phyloP scores from a whole-genome alignment of 345 rosid genomes.

The Hevea brasiliensis region DNA sequence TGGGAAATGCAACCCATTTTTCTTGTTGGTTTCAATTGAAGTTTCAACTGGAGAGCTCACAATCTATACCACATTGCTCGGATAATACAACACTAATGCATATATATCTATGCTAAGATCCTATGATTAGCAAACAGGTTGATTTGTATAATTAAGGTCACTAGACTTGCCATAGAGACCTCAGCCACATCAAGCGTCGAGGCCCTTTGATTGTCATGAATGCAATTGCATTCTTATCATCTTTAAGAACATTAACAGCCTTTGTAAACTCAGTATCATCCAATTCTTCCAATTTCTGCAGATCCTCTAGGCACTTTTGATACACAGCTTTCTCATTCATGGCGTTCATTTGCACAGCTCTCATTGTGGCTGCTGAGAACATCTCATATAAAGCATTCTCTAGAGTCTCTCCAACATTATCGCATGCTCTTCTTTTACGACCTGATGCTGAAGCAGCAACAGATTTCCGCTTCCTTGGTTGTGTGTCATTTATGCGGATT shows the following conservation, averaged over 20 bases:
- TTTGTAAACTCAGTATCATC: slow-evolving; percentile 31
- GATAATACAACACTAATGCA: background rate
- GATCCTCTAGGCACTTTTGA: slow-evolving; percentile 39
- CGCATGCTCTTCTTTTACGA: slow-evolving; percentile 25
- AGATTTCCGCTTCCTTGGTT: slow-evolving; percentile 29
- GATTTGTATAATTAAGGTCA: background rate
- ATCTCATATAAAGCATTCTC: slow-evolving; percentile 35
- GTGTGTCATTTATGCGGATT: slow-evolving; percentile 21
- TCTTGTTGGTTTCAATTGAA: too few species aligned
- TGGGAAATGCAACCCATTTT: too few species aligned
- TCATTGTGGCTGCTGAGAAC: slow-evolving; percentile 27
- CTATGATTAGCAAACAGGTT: background rate
- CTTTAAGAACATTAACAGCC: slow-evolving; percentile 38
- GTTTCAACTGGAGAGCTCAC: too few species aligned
- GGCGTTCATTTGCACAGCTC: slow-evolving; percentile 22
- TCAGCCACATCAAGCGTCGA: slow-evolving; percentile 33
- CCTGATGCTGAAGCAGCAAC: slow-evolving; percentile 18
- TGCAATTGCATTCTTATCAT: slow-evolving; percentile 38
- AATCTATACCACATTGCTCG: too few species aligned
- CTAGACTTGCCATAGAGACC: slow-evolving; percentile 30
- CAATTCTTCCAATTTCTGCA: slow-evolving; percentile 38
- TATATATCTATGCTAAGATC: background rate
- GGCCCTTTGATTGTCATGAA: slow-evolving; percentile 39
- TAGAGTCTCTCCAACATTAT: slow-evolving; percentile 23
- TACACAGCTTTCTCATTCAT: slow-evolving; percentile 29